Evolutionary conservation across 352 stramenopile genomes (phyloP), one percentile per base, ranked within the genome.

Genomic region (Pythium volutum): DNA sequence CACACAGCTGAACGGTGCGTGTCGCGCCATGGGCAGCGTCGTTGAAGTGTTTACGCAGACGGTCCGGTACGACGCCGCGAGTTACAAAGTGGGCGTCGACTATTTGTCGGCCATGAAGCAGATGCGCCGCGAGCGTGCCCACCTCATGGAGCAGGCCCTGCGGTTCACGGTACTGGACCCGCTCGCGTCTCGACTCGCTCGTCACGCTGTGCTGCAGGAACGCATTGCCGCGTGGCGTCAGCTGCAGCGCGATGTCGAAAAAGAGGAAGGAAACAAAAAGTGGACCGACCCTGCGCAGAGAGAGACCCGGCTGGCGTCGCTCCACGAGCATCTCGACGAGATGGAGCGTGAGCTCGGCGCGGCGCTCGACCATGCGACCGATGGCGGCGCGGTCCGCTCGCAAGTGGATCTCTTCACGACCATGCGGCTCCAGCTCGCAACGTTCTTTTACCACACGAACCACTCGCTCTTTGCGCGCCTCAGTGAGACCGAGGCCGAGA

Each of bases 121-220:
- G 39, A 79, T 91, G 59, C 71, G 79, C n/a, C 71, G 62, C 36
- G 67, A 84, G 41, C 68, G 81, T 25, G 81, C 73, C 0, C 76
- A 91, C 23, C 68, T 77, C 42, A 78, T 90, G 74, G 81, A 93
- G 38, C 84, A 91, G 60, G 85, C 84, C 4, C 76, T 93, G 47
- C 76, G 80, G 14, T 90, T 93, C 64, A 93, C 81, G 1, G 77
- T 91, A 16, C 23, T 91, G 47, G 81, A 91, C 51, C 81, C 84
- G 9, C 51, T 93, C 4, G 62, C 75, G 42, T 71, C 73, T 16
- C 74, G 70, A 9, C 70, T 93, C 36, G 71, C 87, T 31, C 71
- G 69, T 16, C 74, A 91, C 64, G 61, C 75, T 2, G 49, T 72
- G 12, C 49, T 93, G n/a, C 73, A 69, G 18, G 38, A 62, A 10